Evolutionary conservation across 345 rosid genomes (phyloP).

Genomic region (Triadica sebifera): DNA sequence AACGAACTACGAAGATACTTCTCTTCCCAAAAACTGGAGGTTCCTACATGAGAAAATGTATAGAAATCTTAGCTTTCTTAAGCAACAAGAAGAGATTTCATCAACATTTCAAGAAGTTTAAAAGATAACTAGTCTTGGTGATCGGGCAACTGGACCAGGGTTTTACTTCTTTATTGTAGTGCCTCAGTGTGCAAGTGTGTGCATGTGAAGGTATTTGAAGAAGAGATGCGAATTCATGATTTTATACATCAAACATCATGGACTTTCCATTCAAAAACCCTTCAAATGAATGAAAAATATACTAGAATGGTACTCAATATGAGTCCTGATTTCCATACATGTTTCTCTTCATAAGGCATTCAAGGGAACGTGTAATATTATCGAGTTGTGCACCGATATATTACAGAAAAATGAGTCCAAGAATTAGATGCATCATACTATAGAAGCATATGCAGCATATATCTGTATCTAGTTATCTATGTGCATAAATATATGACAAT

Average conservation of each 20-base stretch:
- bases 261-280: not conserved
- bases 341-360: not conserved
- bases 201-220: not conserved
- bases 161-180: not conserved
- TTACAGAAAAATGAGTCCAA: not conserved
- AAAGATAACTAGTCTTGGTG: not conserved
- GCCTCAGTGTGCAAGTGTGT: not conserved
- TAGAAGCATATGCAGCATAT: not conserved
- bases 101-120: not conserved
- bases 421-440: not conserved
- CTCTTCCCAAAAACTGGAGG: slow-evolving; percentile 95
- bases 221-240: not conserved
- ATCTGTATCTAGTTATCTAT: no score
- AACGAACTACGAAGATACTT: slow-evolving; percentile 64
- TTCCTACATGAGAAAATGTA: slow-evolving; percentile 49
- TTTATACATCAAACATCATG: not conserved
- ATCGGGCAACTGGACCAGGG: not conserved
- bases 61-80: not conserved
- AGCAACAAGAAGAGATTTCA: slow-evolving; percentile 3
- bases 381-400: not conserved
- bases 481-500: not conserved
- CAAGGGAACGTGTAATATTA: not conserved
- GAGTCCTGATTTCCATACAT: not conserved
- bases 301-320: not conserved
- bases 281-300: not conserved